Evolutionary conservation across 176 grass and related monocot species (phyloP).

Genomic region (Saccharum spontaneum): DNA sequence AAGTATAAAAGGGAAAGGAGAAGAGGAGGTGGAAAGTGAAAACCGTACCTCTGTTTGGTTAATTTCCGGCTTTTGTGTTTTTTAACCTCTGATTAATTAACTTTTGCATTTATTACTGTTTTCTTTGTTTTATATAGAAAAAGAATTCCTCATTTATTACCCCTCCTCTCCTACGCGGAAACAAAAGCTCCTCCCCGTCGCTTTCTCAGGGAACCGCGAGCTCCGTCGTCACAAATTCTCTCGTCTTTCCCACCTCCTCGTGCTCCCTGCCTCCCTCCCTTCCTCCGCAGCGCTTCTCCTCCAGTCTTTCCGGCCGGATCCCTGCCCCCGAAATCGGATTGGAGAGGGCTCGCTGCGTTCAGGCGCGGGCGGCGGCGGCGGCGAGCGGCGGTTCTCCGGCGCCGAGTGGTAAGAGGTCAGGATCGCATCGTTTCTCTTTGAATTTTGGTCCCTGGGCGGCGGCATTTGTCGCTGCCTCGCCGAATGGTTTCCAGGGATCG

Average conservation of each 20-base stretch:
- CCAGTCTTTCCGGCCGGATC: background rate
- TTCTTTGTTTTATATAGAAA: background rate
- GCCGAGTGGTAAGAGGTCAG: conserved; percentile 37
- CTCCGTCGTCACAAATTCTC: background rate
- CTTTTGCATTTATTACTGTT: conserved; percentile 5
- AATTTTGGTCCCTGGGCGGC: conserved; percentile 1
- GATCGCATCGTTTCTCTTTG: background rate
- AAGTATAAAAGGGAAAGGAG: background rate
- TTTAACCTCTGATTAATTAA: conserved; percentile 18
- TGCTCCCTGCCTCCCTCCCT: background rate
- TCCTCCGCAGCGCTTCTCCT: background rate
- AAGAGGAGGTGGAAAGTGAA: conserved; percentile 31
- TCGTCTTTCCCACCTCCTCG: background rate
- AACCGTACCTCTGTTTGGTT: conserved; percentile 30
- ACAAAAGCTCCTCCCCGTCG: conserved; percentile 33
- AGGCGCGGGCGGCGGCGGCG: background rate
- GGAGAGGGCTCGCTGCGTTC: background rate
- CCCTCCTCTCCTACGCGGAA: conserved; percentile 15
- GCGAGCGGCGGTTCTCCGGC: background rate
- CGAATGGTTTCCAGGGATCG: conserved; percentile 14
- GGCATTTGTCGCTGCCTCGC: conserved; percentile 7
- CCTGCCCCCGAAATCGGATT: conserved; percentile 1
- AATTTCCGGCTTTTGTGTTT: conserved; percentile 32
- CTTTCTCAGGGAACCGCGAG: conserved; percentile 30
- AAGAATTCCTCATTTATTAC: conserved; percentile 21